Evolutionary conservation across 2,329 filamentous ascomycete species (phyloP), one percentile per base, ranked within the genome.

Genomic region (Trichoderma polysporum): DNA sequence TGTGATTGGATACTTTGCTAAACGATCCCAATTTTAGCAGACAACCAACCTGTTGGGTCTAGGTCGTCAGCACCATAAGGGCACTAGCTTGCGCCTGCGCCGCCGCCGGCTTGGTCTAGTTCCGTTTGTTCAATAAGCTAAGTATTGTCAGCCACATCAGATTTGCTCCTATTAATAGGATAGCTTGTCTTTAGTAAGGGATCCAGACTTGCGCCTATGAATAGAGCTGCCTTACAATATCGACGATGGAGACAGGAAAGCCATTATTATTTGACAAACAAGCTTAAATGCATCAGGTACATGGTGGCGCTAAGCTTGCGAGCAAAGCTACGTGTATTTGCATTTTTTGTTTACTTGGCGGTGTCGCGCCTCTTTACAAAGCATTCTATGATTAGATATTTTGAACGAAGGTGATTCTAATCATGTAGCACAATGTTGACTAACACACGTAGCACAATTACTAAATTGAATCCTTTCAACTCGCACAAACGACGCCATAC

Each of bases 91-190:
- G 22, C 4, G 45, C 27, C 59, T 63, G 60, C 58, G 58, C 57
- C 45, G 58, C 61, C 61, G 41, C 50, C 61, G 61, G 61, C 29
- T 64, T 45, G 27, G 52, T 31, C 37, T 37, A 61, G 58, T 39
- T 56, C 50, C 35, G 50, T 56, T 22, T 39, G 27, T 39, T 17
- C 10, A 52, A 59, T 31, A 52, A 52, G 58, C 61, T 54, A 47
- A 33, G 17, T 27, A 19, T 17, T 45, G 61, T 64, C 50, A 64
- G 61, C 61, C 61, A 54, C 50, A 54, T 52, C 22, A 37, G 13
- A 31, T 39, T 12, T 45, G 61, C 29, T 50, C 50, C 50, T 64
- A 64, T 64, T 56, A 64, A 33, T 64, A 64, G 61, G 50, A 56
- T 35, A 31, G n/a, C 53, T 45, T 2, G n/a, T 4, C 15, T 19